These are phyloP conservation scores for Paraphaeosphaeria minitans DNA, from an alignment of 2,329 filamentous ascomycete genomes.

Conservation along the genomic window DNA sequence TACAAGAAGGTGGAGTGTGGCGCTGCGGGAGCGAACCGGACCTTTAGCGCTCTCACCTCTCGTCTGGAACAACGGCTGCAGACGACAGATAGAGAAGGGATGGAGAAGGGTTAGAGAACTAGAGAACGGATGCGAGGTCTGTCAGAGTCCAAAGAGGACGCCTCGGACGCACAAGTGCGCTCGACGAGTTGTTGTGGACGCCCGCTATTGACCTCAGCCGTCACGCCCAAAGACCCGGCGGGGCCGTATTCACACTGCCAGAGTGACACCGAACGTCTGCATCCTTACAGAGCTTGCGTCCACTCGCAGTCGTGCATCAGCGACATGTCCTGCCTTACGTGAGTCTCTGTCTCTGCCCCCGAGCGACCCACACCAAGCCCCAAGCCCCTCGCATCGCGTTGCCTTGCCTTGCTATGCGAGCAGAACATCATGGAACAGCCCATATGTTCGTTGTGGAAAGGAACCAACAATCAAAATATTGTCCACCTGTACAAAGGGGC, in stretches of 20 bases:
- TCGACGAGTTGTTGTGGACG: not conserved
- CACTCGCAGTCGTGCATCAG: slow-evolving; percentile 2
- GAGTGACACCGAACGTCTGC: slow-evolving; percentile 3
- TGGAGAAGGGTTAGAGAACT: no score
- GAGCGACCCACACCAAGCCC: not conserved
- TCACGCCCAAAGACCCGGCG: slow-evolving; percentile 6
- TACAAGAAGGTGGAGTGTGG: not conserved
- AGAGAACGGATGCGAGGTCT: not conserved
- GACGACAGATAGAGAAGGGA: not conserved
- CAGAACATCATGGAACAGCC: not conserved
- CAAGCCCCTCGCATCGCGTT: not conserved
- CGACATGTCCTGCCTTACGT: slow-evolving; percentile 7
- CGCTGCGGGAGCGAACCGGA: no score
- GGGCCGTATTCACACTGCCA: slow-evolving; percentile 1
- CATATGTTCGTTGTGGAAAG: no score
- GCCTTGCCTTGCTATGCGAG: not conserved
- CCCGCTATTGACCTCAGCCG: slow-evolving; percentile 1
- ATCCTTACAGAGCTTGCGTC: slow-evolving; percentile 3
- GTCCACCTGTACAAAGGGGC: not conserved
- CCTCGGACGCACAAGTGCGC: not conserved
- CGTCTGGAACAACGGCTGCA: not conserved
- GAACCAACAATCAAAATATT: no score
- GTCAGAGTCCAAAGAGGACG: not conserved
- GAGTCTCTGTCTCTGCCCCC: not conserved
- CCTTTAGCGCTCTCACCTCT: not conserved